A percentile compares a stretch with the other conserved stretches of the same genome.
Conservation (phyloP, 2,329 filamentous ascomycete genomes). For the Penicillium verrucosum region DNA sequence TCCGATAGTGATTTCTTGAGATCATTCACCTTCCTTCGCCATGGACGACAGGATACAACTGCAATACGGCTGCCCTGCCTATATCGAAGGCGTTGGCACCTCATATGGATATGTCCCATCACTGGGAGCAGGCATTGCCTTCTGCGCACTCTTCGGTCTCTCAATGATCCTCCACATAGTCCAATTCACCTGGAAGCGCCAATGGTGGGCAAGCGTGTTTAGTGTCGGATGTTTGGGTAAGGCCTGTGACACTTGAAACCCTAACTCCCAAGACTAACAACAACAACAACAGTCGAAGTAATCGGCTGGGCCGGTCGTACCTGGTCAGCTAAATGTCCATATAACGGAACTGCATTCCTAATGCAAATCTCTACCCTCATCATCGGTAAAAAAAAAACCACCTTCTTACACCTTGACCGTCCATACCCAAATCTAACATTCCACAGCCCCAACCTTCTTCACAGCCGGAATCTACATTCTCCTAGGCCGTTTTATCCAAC, state of each 20-base stretch:
- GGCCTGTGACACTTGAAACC: constrained; percentile 3
- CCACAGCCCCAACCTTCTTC: constrained; percentile 48
- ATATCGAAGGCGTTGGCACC: constrained; percentile 24
- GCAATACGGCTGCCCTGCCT: constrained; percentile 24
- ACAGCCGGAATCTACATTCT: constrained; percentile 52
- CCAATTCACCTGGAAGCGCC: constrained; percentile 37
- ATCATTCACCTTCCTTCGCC: background rate
- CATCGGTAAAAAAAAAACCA: constrained; percentile 19
- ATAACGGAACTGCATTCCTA: constrained; percentile 49
- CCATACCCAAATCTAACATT: background rate
- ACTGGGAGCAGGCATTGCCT: constrained; percentile 35
- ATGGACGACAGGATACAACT: constrained; percentile 15
- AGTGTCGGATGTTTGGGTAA: constrained; percentile 37
- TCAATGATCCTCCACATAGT: constrained; percentile 36
- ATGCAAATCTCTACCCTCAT: constrained; percentile 49
- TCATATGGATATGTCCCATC: constrained; percentile 37
- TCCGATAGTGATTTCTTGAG: background rate
- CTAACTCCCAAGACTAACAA: background rate
- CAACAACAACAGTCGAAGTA: constrained; percentile 35
- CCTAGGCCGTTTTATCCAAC: constrained; percentile 47
- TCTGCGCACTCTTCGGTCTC: constrained; percentile 33
- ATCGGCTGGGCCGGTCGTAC: constrained; percentile 51
- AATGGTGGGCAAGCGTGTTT: constrained; percentile 41
- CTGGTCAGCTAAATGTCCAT: constrained; percentile 50
- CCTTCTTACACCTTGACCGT: background rate